A percentile compares a stretch with the other conserved stretches of the same genome.
phyloP scores from a whole-genome alignment of 208 protist species.

The Trypanosoma cruzi region DNA sequence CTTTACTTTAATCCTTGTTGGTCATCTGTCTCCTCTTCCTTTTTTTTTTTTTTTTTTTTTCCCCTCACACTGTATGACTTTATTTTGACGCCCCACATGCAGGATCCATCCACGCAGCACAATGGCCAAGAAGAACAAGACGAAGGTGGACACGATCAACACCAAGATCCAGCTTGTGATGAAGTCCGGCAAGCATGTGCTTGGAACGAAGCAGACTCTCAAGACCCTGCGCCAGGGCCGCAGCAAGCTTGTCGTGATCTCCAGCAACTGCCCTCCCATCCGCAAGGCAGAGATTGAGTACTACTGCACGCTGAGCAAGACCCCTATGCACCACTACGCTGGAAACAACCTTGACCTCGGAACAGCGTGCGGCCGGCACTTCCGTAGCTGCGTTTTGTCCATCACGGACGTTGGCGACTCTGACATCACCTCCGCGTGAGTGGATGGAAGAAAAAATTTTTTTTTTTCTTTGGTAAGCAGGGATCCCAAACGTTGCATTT shows the following conservation, averaged over 20 bases:
- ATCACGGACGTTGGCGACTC: conserved; percentile 98
- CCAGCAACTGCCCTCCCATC: conserved; percentile 98
- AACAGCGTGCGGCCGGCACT: conserved; percentile 99
- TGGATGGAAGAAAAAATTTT: conserved; percentile 1
- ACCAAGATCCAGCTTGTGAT: conserved; percentile 99
- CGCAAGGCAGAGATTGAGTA: conserved; percentile 99
- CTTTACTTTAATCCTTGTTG: conserved; percentile 10
- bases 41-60: conserved; percentile 6
- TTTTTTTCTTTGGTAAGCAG: background rate
- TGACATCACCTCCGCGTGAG: conserved; percentile 91
- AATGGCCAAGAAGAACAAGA: conserved; percentile 96
- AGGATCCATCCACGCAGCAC: conserved; percentile 32
- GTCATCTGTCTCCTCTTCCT: conserved; percentile 19
- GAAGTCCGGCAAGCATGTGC: conserved; percentile 99
- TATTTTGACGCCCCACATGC: background rate
- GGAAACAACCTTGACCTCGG: conserved; percentile 99
- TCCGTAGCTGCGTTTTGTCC: conserved; percentile 96
- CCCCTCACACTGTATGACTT: conserved; percentile 13
- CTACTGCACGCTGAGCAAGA: conserved; percentile 99
- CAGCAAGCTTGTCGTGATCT: conserved; percentile 99
- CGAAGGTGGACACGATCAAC: conserved; percentile 98
- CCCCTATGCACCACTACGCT: conserved; percentile 98
- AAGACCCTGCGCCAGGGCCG: conserved; percentile 96
- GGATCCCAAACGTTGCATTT: background rate
- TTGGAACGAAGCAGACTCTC: conserved; percentile 98